Evolutionary conservation across 352 stramenopile species (phyloP).

Genomic region (Globisporangium paddicum): DNA sequence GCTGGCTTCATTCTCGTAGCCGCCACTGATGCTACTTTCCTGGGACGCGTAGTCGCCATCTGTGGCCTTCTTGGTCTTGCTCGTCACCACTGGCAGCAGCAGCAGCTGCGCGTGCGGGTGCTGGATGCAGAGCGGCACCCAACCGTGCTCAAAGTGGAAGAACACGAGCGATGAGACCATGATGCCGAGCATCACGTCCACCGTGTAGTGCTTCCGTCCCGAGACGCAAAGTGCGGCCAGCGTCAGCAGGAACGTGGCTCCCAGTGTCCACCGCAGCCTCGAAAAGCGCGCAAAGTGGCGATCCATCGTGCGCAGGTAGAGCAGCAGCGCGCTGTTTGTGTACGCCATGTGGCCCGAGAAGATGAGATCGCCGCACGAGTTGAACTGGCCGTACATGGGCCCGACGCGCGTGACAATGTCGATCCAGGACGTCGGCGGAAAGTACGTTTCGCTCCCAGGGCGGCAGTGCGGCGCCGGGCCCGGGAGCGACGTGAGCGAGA

Average conservation of each 20-base stretch:
- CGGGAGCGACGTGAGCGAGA: slow-evolving; percentile 63
- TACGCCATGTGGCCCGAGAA: slow-evolving; percentile 78
- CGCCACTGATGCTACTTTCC: not conserved
- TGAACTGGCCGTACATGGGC: slow-evolving; percentile 70
- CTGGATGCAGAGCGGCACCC: slow-evolving; percentile 51
- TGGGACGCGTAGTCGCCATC: slow-evolving; percentile 19
- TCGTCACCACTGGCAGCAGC: not conserved
- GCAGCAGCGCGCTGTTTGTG: slow-evolving; percentile 56
- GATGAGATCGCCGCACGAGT: slow-evolving; percentile 72
- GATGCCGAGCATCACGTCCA: slow-evolving; percentile 65
- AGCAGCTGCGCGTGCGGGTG: slow-evolving; percentile 6
- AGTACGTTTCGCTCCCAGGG: slow-evolving; percentile 40
- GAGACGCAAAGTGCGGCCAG: slow-evolving; percentile 53
- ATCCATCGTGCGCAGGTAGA: slow-evolving; percentile 60
- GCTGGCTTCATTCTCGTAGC: not conserved
- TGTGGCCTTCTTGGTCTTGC: slow-evolving; percentile 16
- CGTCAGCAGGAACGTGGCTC: slow-evolving; percentile 39
- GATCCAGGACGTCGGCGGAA: slow-evolving; percentile 56
- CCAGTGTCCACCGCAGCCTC: slow-evolving; percentile 43
- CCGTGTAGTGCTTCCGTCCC: slow-evolving; percentile 71
- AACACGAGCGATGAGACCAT: slow-evolving; percentile 62
- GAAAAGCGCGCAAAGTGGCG: slow-evolving; percentile 45
- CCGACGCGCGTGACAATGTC: slow-evolving; percentile 67
- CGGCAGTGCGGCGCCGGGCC: slow-evolving; percentile 67
- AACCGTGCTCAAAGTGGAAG: slow-evolving; percentile 77